Evolutionary conservation across 441 rosid genomes (phyloP), one percentile per base, ranked within the genome.

Genomic region (Francoa sonchifolia): DNA sequence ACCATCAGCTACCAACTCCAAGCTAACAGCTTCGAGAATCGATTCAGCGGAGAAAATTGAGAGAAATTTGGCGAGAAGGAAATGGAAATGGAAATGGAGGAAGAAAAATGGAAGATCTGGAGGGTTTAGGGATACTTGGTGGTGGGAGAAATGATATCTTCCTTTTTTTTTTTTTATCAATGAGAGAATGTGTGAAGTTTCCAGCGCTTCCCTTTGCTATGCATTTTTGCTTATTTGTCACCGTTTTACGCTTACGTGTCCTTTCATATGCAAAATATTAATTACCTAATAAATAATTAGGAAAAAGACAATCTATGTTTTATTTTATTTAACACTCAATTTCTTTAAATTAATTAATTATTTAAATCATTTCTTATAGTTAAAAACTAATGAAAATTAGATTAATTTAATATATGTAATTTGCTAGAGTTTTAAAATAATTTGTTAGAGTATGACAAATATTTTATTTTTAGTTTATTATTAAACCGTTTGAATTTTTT

Each of bases 181-280:
- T 33, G 18, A 5, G 18, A 14, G 8, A 33, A 33, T 33, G 37
- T 33, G 38, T 33, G 38, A 33, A 33, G 38, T 8, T 33, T 33
- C 38, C 19, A 13, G 38, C 8, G 38, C 14, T 19, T 33, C 18
- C 38, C 16, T 33, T 14, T 14, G 38, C 38, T 33, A 14, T 33
- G 38, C 3, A n/a, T n/a, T n/a, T 33, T 33, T 14, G 38, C 38
- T 33, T 33, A 33, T 14, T 13, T 33, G 38, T 33, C 38, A 14
- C 19, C 16, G 8, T 10, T 13, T 12, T 19, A 13, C 16, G 37
- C 18, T 8, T 33, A 33, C 37, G 37, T 33, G 37, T 33, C 37
- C 37, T 33, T 33, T 33, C 8, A 8, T 2, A n/a, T 18, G n/a
- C n/a, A n/a, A n/a, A n/a, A n/a, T 33, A 13, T 13, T 13, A 7